Percentiles rank a stretch among this genome's conserved stretches.
Evolutionary conservation across 2,329 filamentous ascomycete species (phyloP).

Genomic region (Myriosclerotinia duriaeana): DNA sequence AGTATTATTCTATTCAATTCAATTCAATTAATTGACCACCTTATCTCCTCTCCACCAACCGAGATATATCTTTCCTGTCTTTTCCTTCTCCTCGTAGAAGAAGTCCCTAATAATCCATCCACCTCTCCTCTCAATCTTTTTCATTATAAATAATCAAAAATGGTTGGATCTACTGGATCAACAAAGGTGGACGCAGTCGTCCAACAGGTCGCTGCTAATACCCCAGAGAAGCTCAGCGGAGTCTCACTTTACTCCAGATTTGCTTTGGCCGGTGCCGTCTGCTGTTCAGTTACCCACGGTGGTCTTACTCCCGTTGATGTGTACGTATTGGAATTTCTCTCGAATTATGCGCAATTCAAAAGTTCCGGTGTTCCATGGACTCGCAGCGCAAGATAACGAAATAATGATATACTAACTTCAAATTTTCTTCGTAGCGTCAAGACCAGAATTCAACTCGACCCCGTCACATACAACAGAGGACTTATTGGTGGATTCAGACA

Average conservation of each 20-base stretch:
- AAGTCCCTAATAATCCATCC: constrained; percentile 5
- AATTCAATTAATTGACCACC: constrained; percentile 12
- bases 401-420: constrained; percentile 32
- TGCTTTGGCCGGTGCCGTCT: constrained; percentile 94
- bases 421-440: constrained; percentile 66
- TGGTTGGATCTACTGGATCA: constrained; percentile 37
- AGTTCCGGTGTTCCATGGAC: neutral
- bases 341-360: constrained; percentile 4
- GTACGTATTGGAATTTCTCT: constrained; percentile 60
- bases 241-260: constrained; percentile 88
- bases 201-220: constrained; percentile 37
- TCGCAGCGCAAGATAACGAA: constrained; percentile 26
- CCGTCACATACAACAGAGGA: constrained; percentile 82
- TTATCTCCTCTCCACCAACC: constrained; percentile 20
- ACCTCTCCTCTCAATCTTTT: constrained; percentile 27
- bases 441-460: constrained; percentile 93
- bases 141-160: constrained; percentile 34
- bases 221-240: constrained; percentile 54
- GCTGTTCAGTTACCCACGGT: constrained; percentile 98
- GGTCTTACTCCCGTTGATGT: constrained; percentile 97
- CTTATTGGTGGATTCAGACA: constrained; percentile 84
- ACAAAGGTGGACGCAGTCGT: constrained; percentile 40
- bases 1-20: neutral
- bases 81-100: constrained; percentile 9
- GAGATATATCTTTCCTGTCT: constrained; percentile 9